These are phyloP conservation scores for Aulographum hederae DNA, from an alignment of 2,329 filamentous ascomycete genomes.

Conservation along the genomic window DNA sequence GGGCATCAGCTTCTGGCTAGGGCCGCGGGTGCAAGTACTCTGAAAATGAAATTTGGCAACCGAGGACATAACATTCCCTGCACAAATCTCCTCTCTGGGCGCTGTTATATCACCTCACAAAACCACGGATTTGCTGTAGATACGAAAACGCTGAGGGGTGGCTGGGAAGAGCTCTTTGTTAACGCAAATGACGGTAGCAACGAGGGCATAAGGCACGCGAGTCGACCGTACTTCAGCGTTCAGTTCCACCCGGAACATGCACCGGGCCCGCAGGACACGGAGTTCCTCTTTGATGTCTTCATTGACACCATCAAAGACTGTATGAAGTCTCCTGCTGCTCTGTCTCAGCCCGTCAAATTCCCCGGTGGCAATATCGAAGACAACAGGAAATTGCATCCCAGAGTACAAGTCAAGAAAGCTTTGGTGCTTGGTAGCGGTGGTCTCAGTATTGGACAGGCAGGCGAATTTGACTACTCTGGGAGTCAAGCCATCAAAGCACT, in stretches of 20 bases:
- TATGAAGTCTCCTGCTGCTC: constrained; percentile 44
- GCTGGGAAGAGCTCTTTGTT: constrained; percentile 89
- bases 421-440: constrained; percentile 87
- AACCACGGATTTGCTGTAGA: constrained; percentile 97
- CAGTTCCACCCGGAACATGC: constrained; percentile 98
- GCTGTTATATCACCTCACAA: constrained; percentile 97
- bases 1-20: constrained; percentile 86
- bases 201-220: constrained; percentile 81
- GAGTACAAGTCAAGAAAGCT: constrained; percentile 80
- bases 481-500: constrained; percentile 96
- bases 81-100: constrained; percentile 85
- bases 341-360: constrained; percentile 63
- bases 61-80: constrained; percentile 97
- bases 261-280: constrained; percentile 84
- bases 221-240: constrained; percentile 91
- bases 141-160: constrained; percentile 50
- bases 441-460: constrained; percentile 91
- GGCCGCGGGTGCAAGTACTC: constrained; percentile 66
- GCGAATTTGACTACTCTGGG: constrained; percentile 97
- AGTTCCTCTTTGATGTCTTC: constrained; percentile 95
- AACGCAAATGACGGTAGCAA: constrained; percentile 98
- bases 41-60: constrained; percentile 99
- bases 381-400: constrained; percentile 58
- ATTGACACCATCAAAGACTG: constrained; percentile 65
- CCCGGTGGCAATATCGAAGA: constrained; percentile 69